These are phyloP conservation scores for Pyrrhoderma lamaoense DNA, from an alignment of 1,284 basidiomycete species.

Conservation along the genomic window DNA sequence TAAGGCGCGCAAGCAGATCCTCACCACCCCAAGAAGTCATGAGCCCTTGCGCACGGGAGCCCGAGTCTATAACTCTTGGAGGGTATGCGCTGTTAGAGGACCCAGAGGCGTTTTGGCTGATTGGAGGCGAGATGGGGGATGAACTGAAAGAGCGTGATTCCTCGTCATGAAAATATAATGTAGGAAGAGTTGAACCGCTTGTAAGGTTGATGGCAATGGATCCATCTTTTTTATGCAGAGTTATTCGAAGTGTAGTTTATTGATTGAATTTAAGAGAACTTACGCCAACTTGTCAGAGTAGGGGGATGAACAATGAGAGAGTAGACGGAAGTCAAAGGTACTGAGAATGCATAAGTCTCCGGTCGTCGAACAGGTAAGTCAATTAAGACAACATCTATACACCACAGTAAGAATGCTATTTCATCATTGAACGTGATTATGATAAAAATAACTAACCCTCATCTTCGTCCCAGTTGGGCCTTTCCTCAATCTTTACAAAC, in stretches of 20 bases:
- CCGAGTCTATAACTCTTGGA: conserved; percentile 33
- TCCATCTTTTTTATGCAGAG: conserved; percentile 41
- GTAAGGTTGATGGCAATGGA: conserved; percentile 79
- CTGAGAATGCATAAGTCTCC: conserved; percentile 92
- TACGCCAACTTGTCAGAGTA: conserved; percentile 82
- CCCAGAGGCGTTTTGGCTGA: conserved; percentile 25
- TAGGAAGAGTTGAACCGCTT: conserved; percentile 84
- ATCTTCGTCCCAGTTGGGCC: conserved; percentile 48
- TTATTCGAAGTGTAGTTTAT: conserved; percentile 4
- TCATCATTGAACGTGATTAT: not conserved
- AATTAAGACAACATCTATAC: conserved; percentile 66
- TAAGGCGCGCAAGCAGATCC: conserved; percentile 67
- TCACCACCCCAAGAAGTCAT: conserved; percentile 72
- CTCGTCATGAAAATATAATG: conserved; percentile 94
- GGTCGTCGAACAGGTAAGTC: conserved; percentile 69
- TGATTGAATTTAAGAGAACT: conserved; percentile 30
- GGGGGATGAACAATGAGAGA: conserved; percentile 84
- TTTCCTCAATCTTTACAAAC: conserved; percentile 75
- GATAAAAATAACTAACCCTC: conserved; percentile 43
- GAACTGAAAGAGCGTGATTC: conserved; percentile 75
- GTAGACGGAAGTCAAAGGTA: conserved; percentile 84
- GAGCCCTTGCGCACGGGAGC: conserved; percentile 27
- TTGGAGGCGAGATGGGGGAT: conserved; percentile 36
- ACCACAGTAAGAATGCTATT: not conserved
- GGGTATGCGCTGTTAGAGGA: conserved; percentile 49